Percentiles rank a stretch among this genome's conserved stretches.
These are phyloP conservation scores for Fonsecaea pedrosoi DNA, from an alignment of 2,329 filamentous ascomycete genomes.

Conservation along the genomic window DNA sequence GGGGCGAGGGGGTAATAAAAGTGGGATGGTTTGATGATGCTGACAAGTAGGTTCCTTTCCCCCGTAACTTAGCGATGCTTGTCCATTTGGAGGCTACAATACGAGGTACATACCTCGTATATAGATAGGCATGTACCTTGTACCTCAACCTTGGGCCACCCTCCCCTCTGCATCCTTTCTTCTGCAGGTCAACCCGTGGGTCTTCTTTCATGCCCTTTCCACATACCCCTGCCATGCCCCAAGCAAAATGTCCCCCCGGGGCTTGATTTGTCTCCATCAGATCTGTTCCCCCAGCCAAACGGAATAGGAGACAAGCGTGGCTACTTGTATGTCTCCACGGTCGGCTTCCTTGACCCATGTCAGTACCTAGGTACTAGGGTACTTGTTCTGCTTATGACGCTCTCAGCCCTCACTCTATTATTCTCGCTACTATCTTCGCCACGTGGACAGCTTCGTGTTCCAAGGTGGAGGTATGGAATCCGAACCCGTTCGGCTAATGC, in stretches of 20 bases:
- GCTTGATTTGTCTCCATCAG: background rate
- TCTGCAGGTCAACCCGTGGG: background rate
- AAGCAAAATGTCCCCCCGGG: background rate
- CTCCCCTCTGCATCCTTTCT: background rate
- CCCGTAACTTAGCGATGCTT: no score
- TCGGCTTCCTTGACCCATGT: background rate
- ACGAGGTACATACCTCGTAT: background rate
- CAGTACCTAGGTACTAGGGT: background rate
- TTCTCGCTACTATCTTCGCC: background rate
- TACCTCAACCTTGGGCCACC: background rate
- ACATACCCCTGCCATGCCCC: background rate
- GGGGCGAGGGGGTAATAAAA: background rate
- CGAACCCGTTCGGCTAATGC: background rate
- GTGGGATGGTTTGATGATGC: background rate
- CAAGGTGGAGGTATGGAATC: background rate
- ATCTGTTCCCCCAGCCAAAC: background rate
- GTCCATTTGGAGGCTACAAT: no score
- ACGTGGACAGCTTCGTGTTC: background rate
- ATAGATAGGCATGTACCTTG: background rate
- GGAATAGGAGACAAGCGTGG: background rate
- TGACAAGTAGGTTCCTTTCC: background rate
- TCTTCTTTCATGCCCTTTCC: background rate
- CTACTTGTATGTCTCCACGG: background rate
- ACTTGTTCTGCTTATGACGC: background rate
- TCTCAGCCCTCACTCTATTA: background rate